A percentile compares a stretch with the other conserved stretches of the same genome.
Evolutionary conservation across 768 basidiomycete genomes (phyloP).

Genomic region (Pleurotus platypus): DNA sequence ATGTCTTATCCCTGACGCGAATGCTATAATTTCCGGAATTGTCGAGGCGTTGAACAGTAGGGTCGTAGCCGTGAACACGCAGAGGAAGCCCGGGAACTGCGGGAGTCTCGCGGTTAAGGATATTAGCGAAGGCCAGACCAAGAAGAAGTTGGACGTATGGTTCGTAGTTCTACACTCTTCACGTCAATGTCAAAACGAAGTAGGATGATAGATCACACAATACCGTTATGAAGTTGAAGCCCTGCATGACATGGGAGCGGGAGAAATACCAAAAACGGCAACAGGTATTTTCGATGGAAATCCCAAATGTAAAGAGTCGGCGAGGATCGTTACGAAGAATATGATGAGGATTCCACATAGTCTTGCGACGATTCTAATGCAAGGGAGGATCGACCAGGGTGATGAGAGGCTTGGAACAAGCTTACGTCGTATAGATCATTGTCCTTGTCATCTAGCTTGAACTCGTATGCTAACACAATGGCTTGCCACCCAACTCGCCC

Average conservation of each 20-base stretch:
- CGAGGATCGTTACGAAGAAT: conserved; percentile 10
- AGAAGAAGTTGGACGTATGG: not conserved
- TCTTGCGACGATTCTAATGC: not conserved
- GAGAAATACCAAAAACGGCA: conserved; percentile 7
- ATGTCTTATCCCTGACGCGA: not conserved
- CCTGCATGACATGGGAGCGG: too few relatives aligned
- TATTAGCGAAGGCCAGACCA: not conserved
- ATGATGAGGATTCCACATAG: conserved; percentile 4
- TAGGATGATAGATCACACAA: not conserved
- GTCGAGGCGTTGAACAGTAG: conserved; percentile 5
- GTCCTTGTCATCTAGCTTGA: not conserved
- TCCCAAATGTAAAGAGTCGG: conserved; percentile 6
- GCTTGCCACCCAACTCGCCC: not conserved
- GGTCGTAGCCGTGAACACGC: conserved; percentile 9
- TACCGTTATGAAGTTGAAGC: conserved; percentile 5
- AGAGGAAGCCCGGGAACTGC: not conserved
- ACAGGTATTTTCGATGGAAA: conserved; percentile 4
- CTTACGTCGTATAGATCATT: not conserved
- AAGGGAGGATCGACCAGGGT: too few relatives aligned
- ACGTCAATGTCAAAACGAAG: not conserved
- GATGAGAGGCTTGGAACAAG: not conserved
- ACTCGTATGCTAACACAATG: not conserved
- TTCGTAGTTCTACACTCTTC: not conserved
- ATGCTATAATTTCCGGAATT: conserved; percentile 1
- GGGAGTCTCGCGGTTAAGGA: not conserved